Percentiles rank a stretch among this genome's conserved stretches.
Evolutionary conservation across 148 eudicot species (phyloP).

Genomic region (Heliamphora exappendiculata): DNA sequence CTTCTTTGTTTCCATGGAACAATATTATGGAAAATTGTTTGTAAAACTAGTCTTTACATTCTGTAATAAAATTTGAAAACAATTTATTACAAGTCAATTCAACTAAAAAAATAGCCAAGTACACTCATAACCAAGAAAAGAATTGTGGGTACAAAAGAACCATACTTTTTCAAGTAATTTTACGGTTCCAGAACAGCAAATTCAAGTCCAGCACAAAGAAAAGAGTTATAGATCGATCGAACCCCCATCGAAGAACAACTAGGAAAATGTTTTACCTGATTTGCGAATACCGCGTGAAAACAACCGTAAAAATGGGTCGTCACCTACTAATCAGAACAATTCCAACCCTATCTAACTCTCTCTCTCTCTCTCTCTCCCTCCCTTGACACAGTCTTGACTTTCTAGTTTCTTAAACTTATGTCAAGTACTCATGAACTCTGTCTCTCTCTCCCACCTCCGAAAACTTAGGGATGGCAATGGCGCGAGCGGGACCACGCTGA

Average conservation of each 20-base stretch:
- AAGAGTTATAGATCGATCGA: not conserved
- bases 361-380: no score
- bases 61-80: not conserved
- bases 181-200: not conserved
- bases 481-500: no score
- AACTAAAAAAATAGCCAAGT: not conserved
- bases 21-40: not conserved
- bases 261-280: not conserved
- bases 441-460: no score
- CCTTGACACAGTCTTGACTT: no score
- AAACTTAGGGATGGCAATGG: no score
- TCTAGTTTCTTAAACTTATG: no score
- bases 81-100: not conserved
- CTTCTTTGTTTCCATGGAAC: not conserved
- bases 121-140: not conserved
- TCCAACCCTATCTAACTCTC: no score
- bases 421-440: no score
- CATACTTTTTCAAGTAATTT: not conserved
- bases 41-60: not conserved
- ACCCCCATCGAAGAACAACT: not conserved
- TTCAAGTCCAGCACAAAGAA: not conserved
- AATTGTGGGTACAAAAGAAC: not conserved
- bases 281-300: not conserved
- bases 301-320: not conserved
- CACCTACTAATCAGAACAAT: no score